Evolutionary conservation across 176 grass and related monocot genomes (phyloP).

Genomic region (Bromus sterilis): DNA sequence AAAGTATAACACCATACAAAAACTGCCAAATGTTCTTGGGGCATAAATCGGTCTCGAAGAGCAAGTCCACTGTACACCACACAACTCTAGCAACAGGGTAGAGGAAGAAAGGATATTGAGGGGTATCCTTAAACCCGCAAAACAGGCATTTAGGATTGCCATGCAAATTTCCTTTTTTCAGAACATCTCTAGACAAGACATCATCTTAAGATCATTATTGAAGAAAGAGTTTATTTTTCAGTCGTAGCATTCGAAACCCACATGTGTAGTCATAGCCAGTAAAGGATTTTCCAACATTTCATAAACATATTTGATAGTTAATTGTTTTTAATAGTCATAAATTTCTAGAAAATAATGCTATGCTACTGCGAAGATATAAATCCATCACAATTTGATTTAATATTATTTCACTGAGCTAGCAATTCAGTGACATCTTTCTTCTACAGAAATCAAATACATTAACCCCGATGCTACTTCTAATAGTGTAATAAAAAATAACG

Average conservation of each 20-base stretch:
- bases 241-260: not conserved
- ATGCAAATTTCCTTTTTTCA: not conserved
- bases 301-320: not conserved
- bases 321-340: too few species aligned
- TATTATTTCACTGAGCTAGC: too few species aligned
- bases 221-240: not conserved
- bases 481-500: too few species aligned
- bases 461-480: too few species aligned
- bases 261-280: too few species aligned
- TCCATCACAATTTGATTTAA: too few species aligned
- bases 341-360: not conserved
- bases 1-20: too few species aligned
- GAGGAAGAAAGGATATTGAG: not conserved
- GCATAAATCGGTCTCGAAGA: not conserved
- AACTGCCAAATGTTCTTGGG: not conserved
- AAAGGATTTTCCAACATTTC: not conserved
- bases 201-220: not conserved
- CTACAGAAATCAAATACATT: not conserved
- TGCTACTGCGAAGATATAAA: too few species aligned
- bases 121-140: not conserved
- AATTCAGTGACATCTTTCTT: not conserved
- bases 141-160: not conserved
- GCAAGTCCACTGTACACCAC: not conserved
- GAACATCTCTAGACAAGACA: not conserved
- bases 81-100: not conserved